These are phyloP conservation scores for Phytophthora lateralis DNA, from an alignment of 352 stramenopile genomes.

Conservation along the genomic window DNA sequence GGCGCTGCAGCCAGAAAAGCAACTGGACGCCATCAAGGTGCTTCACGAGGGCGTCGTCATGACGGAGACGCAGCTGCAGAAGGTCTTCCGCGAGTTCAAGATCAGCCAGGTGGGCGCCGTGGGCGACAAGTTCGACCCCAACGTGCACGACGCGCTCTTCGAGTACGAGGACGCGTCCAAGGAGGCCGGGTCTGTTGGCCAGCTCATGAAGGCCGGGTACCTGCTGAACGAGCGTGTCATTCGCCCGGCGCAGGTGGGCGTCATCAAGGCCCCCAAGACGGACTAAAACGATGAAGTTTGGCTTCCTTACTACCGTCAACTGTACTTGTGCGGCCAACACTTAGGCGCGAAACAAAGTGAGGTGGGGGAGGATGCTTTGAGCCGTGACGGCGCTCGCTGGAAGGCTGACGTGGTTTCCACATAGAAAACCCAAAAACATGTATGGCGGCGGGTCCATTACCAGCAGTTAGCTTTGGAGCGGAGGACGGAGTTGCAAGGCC, in stretches of 20 bases:
- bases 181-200: constrained; percentile 91
- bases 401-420: no score
- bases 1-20: constrained; percentile 71
- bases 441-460: not conserved
- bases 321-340: constrained; percentile 7
- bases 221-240: constrained; percentile 96
- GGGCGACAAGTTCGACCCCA: constrained; percentile 98
- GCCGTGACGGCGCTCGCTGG: no score
- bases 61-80: constrained; percentile 95
- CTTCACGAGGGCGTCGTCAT: constrained; percentile 92
- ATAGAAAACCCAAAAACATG: no score
- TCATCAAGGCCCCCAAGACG: constrained; percentile 66
- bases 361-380: no score
- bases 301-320: not conserved
- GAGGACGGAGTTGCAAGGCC: constrained; percentile 1
- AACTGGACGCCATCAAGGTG: constrained; percentile 69
- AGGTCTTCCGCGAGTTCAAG: constrained; percentile 94
- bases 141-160: constrained; percentile 98
- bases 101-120: constrained; percentile 92
- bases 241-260: constrained; percentile 95
- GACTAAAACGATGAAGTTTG: constrained; percentile 23
- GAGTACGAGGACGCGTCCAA: constrained; percentile 94
- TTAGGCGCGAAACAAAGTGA: constrained; percentile 11
- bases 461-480: constrained; percentile 8
- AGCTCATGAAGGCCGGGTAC: constrained; percentile 98